Percentiles rank a stretch among this genome's conserved stretches.
These are phyloP conservation scores for Beta vulgaris DNA, from an alignment of 148 eudicot species.

Conservation along the genomic window DNA sequence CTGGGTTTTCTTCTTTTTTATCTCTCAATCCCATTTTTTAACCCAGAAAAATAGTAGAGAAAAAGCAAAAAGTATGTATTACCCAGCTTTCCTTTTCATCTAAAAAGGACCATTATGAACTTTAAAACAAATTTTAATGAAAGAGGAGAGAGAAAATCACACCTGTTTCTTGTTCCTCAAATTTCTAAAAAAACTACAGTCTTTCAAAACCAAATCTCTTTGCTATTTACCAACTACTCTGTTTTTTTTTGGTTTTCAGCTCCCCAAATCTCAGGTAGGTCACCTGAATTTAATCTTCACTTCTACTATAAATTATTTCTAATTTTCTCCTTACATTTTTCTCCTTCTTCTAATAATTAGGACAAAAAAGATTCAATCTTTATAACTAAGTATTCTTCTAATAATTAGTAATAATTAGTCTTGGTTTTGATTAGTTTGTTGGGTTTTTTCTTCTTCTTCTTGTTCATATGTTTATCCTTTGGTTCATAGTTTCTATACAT, in stretches of 20 bases:
- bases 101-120: slow-evolving; percentile 12
- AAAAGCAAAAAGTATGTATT: neutral
- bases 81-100: slow-evolving; percentile 26
- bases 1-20: neutral
- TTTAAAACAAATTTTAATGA: neutral
- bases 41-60: neutral
- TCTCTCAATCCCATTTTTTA: neutral
- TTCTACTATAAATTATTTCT: neutral
- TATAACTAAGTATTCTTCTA: neutral
- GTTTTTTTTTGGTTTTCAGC: slow-evolving; percentile 2
- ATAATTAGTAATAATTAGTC: neutral
- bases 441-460: neutral
- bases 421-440: neutral
- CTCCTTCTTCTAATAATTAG: neutral
- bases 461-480: neutral
- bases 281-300: slow-evolving; percentile 3
- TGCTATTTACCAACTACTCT: slow-evolving; percentile 3
- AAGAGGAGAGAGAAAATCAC: neutral
- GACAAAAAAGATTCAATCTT: slow-evolving; percentile 21
- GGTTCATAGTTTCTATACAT: neutral
- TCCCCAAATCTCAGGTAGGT: slow-evolving; percentile 15
- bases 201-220: slow-evolving; percentile 18
- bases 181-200: slow-evolving; percentile 15
- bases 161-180: no score
- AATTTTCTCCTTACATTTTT: neutral